These are phyloP conservation scores for Crithidia expoeki DNA, from an alignment of 208 protist genomes.

Conservation along the genomic window DNA sequence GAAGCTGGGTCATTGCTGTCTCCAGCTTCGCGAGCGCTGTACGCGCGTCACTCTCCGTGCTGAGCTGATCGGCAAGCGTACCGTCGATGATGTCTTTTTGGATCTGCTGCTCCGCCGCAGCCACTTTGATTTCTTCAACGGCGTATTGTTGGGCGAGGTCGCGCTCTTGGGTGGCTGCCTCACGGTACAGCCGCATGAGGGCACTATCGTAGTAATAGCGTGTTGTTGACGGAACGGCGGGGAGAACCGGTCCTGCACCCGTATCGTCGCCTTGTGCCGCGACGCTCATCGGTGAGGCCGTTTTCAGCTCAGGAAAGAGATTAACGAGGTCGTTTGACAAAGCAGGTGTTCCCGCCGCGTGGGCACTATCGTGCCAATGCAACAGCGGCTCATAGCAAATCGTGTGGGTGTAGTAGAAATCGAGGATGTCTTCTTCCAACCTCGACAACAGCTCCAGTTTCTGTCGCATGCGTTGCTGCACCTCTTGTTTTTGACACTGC, in stretches of 20 bases:
- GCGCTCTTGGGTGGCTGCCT: slow-evolving; percentile 6
- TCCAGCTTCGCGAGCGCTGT: slow-evolving; percentile 15
- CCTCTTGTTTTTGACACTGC: slow-evolving; percentile 12
- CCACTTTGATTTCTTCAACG: slow-evolving; percentile 11
- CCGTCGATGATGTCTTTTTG: slow-evolving; percentile 34
- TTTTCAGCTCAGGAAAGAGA: slow-evolving; percentile 19
- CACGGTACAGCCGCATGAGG: slow-evolving; percentile 34
- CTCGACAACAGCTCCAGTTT: slow-evolving; percentile 2
- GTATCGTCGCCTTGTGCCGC: background rate
- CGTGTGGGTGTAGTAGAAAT: slow-evolving; percentile 65
- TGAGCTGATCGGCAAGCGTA: slow-evolving; percentile 30
- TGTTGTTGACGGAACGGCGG: slow-evolving; percentile 11
- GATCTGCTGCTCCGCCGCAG: slow-evolving; percentile 36
- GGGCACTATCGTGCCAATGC: background rate
- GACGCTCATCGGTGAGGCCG: background rate
- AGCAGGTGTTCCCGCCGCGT: background rate
- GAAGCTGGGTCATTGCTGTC: slow-evolving; percentile 13
- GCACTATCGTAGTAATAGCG: slow-evolving; percentile 45
- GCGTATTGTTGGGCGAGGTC: slow-evolving; percentile 18
- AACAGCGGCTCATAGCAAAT: slow-evolving; percentile 43
- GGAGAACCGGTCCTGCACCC: background rate
- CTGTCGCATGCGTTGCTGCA: slow-evolving; percentile 2
- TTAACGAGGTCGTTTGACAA: background rate
- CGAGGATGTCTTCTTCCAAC: slow-evolving; percentile 53
- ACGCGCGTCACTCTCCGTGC: slow-evolving; percentile 25